phyloP scores from a whole-genome alignment of 495 filamentous ascomycete species.

The Lentithecium fluviatile region DNA sequence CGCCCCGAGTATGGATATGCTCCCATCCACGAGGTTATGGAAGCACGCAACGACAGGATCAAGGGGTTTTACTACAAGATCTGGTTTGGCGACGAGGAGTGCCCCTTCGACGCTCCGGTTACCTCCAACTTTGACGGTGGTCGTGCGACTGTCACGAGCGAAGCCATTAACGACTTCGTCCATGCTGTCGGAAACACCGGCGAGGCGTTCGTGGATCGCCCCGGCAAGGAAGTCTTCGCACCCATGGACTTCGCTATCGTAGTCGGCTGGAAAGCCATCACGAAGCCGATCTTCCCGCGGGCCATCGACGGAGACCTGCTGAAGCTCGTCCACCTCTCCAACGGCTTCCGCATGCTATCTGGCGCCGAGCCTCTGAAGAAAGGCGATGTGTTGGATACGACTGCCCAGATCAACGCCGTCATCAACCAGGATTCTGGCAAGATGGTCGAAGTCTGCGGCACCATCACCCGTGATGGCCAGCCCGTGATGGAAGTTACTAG shows the following conservation, averaged over 20 bases:
- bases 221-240: constrained; percentile 89
- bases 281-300: constrained; percentile 94
- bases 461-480: constrained; percentile 79
- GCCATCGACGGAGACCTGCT: constrained; percentile 92
- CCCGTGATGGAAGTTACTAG: constrained; percentile 98
- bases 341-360: constrained; percentile 96
- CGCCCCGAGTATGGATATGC: constrained; percentile 92
- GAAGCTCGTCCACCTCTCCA: constrained; percentile 92
- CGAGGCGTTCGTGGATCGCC: constrained; percentile 96
- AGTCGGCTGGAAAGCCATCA: constrained; percentile 98
- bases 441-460: constrained; percentile 98
- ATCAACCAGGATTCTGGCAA: constrained; percentile 98
- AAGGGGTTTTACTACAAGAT: constrained; percentile 97
- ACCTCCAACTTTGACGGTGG: constrained; percentile 88
- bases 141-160: constrained; percentile 75
- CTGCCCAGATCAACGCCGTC: constrained; percentile 93
- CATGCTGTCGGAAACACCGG: constrained; percentile 97
- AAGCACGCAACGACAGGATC: constrained; percentile 89
- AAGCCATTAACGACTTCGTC: constrained; percentile 96
- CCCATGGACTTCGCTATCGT: constrained; percentile 99
- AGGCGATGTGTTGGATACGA: constrained; percentile 88
- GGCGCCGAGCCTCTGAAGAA: constrained; percentile 93
- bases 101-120: constrained; percentile 80
- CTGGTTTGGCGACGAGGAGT: constrained; percentile 87
- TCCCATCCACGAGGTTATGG: constrained; percentile 93